Base-by-base conservation (phyloP, 805 yeast species). In the Saturnispora sanitii region DNA sequence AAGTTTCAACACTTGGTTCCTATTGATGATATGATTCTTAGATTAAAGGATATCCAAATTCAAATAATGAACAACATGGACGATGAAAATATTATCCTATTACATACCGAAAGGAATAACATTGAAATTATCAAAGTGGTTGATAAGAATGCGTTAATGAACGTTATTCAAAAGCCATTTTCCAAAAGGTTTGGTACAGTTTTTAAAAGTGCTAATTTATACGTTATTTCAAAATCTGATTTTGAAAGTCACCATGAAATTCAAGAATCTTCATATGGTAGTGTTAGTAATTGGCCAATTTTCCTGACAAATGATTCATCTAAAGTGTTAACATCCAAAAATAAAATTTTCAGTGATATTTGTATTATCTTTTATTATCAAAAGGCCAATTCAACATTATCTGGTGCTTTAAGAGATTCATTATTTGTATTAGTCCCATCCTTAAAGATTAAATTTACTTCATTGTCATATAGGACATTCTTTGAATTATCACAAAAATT, bases 21-120 rank as follows among this genome's bases (percentile, higher is more conserved):
- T 4, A 65, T 58, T 32, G 75, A 78, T 40, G 74, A 82, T 33
- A 82, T 77, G 54, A 64, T 78, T 46, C 67, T 88, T 23, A 77
- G 77, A 44, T 65, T 90, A 33, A 64, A 81, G 5, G 74, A 85
- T 21, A 95, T 96, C 0, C 96, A 90, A 57, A 74, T 87, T 35
- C 96, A 88, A 55, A 51, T 82, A 20, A 68, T 73, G 36, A 66
- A 74, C 13, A 68, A 67, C 23, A 66, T 67, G 40, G 68, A 70
- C 20, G 70, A 66, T 2, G 76, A 74, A 33, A 65, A 82, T 2
- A 74, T 83, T 38, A 67, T 86, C 11, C 57, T 87, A 26, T 66
- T 88, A n/a, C 71, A 82, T 2, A 74, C 95, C 0, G 92, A 90
- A 9, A 67, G 65, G 32, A 75, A 88, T 40, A 81, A 82, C 49